phyloP scores from a whole-genome alignment of 805 yeast species.

The Pichia scutulata region DNA sequence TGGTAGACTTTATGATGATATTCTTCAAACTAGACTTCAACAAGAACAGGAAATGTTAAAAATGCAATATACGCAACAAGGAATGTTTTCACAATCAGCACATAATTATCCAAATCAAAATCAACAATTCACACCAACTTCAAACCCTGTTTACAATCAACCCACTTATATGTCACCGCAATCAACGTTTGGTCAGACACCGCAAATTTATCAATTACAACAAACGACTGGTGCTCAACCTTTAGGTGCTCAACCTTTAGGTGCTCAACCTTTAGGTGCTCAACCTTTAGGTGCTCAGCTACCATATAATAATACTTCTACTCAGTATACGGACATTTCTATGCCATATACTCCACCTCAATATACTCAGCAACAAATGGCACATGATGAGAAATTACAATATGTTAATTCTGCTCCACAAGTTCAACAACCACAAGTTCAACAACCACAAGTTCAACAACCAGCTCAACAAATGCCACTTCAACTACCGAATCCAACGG shows the following conservation, averaged over 20 bases:
- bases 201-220: constrained; percentile 3
- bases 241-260: background rate
- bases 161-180: constrained; percentile 5
- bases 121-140: background rate
- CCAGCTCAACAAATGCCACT: background rate
- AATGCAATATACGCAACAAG: background rate
- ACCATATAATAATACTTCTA: background rate
- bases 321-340: background rate
- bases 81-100: background rate
- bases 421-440: background rate
- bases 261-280: background rate
- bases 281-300: background rate
- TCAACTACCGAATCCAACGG: background rate
- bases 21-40: constrained; percentile 49
- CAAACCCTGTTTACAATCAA: background rate
- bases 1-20: constrained; percentile 65
- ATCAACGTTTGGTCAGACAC: constrained; percentile 1
- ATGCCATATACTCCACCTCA: background rate
- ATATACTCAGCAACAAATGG: background rate
- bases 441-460: background rate
- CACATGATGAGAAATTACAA: background rate
- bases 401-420: background rate
- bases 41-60: constrained; percentile 16
- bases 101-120: background rate
- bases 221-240: background rate